Conservation (phyloP, 2,329 filamentous ascomycete genomes). For the Pestalotiopsis fici region DNA sequence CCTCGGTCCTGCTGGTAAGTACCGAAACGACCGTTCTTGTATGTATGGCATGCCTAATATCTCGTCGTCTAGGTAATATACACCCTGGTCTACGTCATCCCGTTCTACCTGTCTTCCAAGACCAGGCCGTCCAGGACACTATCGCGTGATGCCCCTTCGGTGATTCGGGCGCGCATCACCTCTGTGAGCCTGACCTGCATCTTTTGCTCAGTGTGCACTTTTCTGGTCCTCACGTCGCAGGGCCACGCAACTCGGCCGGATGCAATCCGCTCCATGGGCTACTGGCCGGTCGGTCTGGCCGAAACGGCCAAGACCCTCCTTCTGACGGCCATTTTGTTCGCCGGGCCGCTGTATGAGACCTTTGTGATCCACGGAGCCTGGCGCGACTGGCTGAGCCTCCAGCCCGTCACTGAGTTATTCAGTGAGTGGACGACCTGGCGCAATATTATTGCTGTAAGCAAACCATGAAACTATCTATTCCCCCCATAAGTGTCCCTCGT, state of each 20-base stretch:
- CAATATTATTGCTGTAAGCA: slow-evolving; percentile 79
- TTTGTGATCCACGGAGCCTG: slow-evolving; percentile 73
- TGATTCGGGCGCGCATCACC: slow-evolving; percentile 83
- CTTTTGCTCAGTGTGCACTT: slow-evolving; percentile 66
- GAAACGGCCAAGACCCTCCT: slow-evolving; percentile 67
- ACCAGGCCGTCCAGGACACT: slow-evolving; percentile 79
- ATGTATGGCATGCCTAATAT: background rate
- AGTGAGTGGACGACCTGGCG: slow-evolving; percentile 81
- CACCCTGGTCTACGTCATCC: slow-evolving; percentile 86
- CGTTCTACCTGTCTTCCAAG: slow-evolving; percentile 80
- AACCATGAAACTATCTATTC: background rate
- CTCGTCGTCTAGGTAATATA: slow-evolving; percentile 64
- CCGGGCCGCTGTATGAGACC: slow-evolving; percentile 80
- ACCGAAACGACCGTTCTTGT: slow-evolving; percentile 3
- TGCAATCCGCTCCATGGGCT: slow-evolving; percentile 71
- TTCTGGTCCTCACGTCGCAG: slow-evolving; percentile 62
- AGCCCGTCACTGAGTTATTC: slow-evolving; percentile 60
- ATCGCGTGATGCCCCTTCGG: slow-evolving; percentile 83
- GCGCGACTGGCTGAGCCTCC: slow-evolving; percentile 61
- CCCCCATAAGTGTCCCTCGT: slow-evolving; percentile 6
- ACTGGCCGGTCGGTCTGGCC: slow-evolving; percentile 72
- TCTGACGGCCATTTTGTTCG: slow-evolving; percentile 78
- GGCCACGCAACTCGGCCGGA: slow-evolving; percentile 50
- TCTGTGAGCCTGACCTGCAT: slow-evolving; percentile 77
- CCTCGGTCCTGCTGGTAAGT: slow-evolving; percentile 37